Percentiles rank a stretch among this genome's conserved stretches.
Evolutionary conservation across 1,284 basidiomycete species (phyloP).

Genomic region (Volvariella volvacea): DNA sequence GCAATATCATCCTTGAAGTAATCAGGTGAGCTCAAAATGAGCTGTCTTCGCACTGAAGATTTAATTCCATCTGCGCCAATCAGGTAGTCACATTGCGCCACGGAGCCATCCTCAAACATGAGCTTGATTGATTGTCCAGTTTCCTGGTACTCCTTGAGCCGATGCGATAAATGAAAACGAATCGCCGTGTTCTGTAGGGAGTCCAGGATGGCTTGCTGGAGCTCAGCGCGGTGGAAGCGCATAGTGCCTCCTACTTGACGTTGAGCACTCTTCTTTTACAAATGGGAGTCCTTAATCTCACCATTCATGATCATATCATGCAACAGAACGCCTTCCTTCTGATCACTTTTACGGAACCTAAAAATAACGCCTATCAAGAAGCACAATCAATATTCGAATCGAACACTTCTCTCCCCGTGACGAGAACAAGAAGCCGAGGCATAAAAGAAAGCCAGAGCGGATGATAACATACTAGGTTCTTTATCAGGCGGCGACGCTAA

Average conservation of each 20-base stretch:
- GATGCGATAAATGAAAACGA: not conserved
- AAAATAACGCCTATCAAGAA: conserved; percentile 8
- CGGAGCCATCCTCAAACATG: conserved; percentile 4
- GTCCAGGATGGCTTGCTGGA: conserved; percentile 1
- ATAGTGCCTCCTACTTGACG: conserved; percentile 11
- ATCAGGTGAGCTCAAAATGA: not conserved
- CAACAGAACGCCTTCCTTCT: conserved; percentile 11
- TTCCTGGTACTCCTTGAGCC: conserved; percentile 3
- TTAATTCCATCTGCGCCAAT: conserved; percentile 10
- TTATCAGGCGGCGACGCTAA: conserved; percentile 13
- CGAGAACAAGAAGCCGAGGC: too few species aligned
- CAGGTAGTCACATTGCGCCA: conserved; percentile 3
- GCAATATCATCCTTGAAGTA: not conserved
- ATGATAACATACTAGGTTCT: conserved; percentile 10
- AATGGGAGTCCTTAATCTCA: too few species aligned
- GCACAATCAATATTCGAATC: conserved; percentile 9
- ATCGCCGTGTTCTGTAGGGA: not conserved
- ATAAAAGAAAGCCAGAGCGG: not conserved
- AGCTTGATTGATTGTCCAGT: not conserved
- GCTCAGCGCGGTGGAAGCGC: conserved; percentile 17
- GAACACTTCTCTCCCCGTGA: too few species aligned
- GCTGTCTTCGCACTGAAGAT: conserved; percentile 1
- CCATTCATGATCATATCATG: conserved; percentile 13
- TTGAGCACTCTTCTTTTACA: not conserved
- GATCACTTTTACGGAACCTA: conserved; percentile 13